These are phyloP conservation scores for Colletotrichum ledebouriae DNA, from an alignment of 2,329 filamentous ascomycete species.

Conservation along the genomic window DNA sequence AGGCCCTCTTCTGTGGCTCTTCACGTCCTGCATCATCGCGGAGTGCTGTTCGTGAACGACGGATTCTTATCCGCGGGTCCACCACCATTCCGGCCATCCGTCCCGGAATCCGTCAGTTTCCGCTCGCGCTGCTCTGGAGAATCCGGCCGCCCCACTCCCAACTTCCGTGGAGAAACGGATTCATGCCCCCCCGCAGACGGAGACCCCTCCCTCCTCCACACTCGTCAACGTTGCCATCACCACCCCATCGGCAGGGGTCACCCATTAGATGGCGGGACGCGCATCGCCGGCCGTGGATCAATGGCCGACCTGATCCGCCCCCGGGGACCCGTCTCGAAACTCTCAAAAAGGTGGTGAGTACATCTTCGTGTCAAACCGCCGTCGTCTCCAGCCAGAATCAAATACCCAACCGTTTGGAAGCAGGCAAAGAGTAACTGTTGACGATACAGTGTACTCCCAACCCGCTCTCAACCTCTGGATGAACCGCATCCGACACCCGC, in stretches of 20 bases:
- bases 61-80: slow-evolving; percentile 31
- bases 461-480: slow-evolving; percentile 12
- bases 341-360: slow-evolving; percentile 23
- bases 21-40: background rate
- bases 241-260: background rate
- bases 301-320: slow-evolving; percentile 5
- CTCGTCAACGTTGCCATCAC: background rate
- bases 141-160: slow-evolving; percentile 15
- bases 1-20: slow-evolving; percentile 4
- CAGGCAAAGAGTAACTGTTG: slow-evolving; percentile 23
- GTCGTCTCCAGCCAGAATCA: background rate
- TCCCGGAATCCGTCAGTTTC: background rate
- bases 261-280: slow-evolving; percentile 14
- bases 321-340: slow-evolving; percentile 3
- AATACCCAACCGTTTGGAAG: background rate
- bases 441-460: slow-evolving; percentile 7
- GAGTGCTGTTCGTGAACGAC: background rate
- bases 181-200: slow-evolving; percentile 24
- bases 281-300: slow-evolving; percentile 26
- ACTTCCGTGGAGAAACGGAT: slow-evolving; percentile 26
- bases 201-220: slow-evolving; percentile 9
- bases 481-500: slow-evolving; percentile 22
- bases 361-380: slow-evolving; percentile 8
- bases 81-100: background rate
- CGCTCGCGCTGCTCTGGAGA: background rate